Evolutionary conservation across 2,329 filamentous ascomycete genomes (phyloP), one percentile per base, ranked within the genome.

Genomic region (Nectriaceae sp.): DNA sequence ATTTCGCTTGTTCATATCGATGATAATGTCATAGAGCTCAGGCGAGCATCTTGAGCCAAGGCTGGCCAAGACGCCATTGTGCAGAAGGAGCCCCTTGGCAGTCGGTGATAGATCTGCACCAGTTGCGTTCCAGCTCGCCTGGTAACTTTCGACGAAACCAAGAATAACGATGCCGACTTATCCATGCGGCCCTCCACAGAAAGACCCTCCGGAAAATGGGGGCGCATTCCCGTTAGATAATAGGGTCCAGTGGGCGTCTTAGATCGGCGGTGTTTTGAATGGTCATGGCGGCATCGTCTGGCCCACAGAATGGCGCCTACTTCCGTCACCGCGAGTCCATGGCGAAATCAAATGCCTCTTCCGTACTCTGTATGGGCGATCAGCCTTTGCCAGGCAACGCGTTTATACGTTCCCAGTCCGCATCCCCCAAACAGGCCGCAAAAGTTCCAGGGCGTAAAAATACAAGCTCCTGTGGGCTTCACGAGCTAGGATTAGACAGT

Each of bases 221-320:
- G 40, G 47, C 57, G 46, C 56, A 60, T 61, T 62, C 59, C n/a
- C 59, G 59, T 61, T 61, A 60, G 56, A 62, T 61, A 59, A 61
- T 61, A 46, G 52, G 29, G 44, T 33, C 41, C 42, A 51, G 54
- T 46, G 46, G 36, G 53, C 47, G 41, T 43, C 39, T 59, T 61
- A 39, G 50, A 52, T 52, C 50, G 33, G 16, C 33, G 8, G 33
- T 36, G 11, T 19, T 10, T 15, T 36, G 33, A 36, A 36, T 6
- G 33, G 33, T n/a, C 16, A 8, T 15, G 42, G 29, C 46, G 33
- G 41, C 49, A 36, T 44, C 41, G 42, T 40, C 13, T 19, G 42
- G 26, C 16, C 41, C 37, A 47, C 40, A 29, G 36, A 43, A 19
- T 37, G 37, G 29, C 37, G 29, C 19, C 31, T 20, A 39, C 36